These are phyloP conservation scores for Bruguiera hainesii DNA, from an alignment of 441 rosid genomes.

Conservation along the genomic window DNA sequence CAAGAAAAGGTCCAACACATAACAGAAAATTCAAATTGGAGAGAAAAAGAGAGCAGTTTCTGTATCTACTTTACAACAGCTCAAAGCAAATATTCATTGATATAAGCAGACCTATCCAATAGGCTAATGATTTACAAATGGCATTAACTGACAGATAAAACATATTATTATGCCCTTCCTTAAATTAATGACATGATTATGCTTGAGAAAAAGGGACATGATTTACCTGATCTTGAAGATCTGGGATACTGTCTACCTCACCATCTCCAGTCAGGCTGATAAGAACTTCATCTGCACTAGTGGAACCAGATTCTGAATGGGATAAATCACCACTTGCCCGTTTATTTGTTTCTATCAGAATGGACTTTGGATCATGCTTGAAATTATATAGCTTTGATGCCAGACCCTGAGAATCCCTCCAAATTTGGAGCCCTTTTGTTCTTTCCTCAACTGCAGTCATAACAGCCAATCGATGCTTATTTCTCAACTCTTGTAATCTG, in stretches of 20 bases:
- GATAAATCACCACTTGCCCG: conserved; percentile 61
- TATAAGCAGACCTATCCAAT: too few relatives aligned
- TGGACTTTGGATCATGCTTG: conserved; percentile 72
- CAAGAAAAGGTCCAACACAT: too few relatives aligned
- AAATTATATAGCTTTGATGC: conserved; percentile 91
- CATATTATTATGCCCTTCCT: conserved; percentile 6
- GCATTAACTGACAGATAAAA: not conserved
- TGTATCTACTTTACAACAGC: too few relatives aligned
- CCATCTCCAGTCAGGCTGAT: conserved; percentile 65
- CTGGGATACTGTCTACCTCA: conserved; percentile 75
- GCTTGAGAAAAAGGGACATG: conserved; percentile 7
- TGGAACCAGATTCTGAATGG: conserved; percentile 70
- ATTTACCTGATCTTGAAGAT: conserved; percentile 88
- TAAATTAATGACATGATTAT: not conserved
- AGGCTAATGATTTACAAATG: too few relatives aligned
- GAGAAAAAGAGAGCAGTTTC: too few relatives aligned
- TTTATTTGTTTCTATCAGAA: conserved; percentile 54
- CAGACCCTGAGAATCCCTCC: conserved; percentile 84
- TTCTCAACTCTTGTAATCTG: conserved; percentile 76
- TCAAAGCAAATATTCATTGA: too few relatives aligned
- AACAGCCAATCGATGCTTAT: conserved; percentile 85
- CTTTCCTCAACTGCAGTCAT: conserved; percentile 83
- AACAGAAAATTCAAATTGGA: too few relatives aligned
- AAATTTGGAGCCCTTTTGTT: conserved; percentile 90
- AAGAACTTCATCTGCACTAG: conserved; percentile 72